Base-by-base conservation (phyloP, 1,139 yeast genomes). In the Pichia sp. region DNA sequence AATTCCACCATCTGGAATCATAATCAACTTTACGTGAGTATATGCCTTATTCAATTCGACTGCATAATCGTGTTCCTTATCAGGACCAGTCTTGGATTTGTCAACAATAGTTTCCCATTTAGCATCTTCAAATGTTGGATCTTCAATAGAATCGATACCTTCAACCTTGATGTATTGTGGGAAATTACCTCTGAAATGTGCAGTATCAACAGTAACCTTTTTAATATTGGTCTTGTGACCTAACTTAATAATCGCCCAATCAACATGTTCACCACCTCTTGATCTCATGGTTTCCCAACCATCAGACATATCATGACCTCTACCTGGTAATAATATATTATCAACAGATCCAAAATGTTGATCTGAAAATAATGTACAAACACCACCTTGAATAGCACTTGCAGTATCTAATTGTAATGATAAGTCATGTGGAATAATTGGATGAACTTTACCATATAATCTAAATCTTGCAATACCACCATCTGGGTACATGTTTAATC, bases 221-320 rank as follows among this genome's bases (percentile, higher is more conserved):
- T 71, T 65, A 45, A 86, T 68, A 9, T 70, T 69, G 7, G 83
- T 66, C 21, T 68, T 64, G 23, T 81, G 76, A 18, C 96, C 96
- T 43, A 89, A 72, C 54, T 80, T 76, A 43, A 89, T 73, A 39
- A 85, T 72, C 3, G 78, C 95, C 96, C 96, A 89, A 67, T 89
- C 97, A 30, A 74, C 78, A 61, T 89, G 97, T 31, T 86, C 89
- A 4, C 80, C 74, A 16, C 67, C 72, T 61, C 97, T 74, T 1
- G 96, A 86, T 59, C 97, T 76, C 52, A 77, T 77, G n/a, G 97
- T 89, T 62, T 89, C 97, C 97, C 97, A 89, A 14, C 98, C 98
- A 57, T 91, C 96, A 36, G 94, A 79, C 97, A 91, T 89, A 62
- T 89, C 96, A 53, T 72, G 76, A 36, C 98, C 98, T 49, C 96